phyloP scores from a whole-genome alignment of 1,139 yeast species.

The Entelexis sorbosivorans region DNA sequence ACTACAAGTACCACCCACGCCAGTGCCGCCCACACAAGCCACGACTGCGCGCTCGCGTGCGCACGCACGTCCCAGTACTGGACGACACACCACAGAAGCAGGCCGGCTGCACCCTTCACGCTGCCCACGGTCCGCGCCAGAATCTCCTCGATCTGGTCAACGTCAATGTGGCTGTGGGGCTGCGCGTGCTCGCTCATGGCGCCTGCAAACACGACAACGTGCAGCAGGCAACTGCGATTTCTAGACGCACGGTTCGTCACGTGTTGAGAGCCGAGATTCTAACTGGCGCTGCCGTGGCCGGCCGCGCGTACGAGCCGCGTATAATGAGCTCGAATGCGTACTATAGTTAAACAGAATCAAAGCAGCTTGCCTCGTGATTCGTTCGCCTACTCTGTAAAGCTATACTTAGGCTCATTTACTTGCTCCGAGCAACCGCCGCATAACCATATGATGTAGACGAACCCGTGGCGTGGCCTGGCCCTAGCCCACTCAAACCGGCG shows the following conservation, averaged over 20 bases:
- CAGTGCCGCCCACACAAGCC: slow-evolving; percentile 1
- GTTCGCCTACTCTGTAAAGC: no score
- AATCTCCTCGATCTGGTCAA: slow-evolving; percentile 15
- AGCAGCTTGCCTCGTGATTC: no score
- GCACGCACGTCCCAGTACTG: not conserved
- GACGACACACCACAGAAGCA: slow-evolving; percentile 17
- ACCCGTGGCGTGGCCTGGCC: slow-evolving; percentile 1
- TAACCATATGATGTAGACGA: not conserved
- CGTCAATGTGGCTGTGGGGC: not conserved
- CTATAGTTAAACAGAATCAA: no score
- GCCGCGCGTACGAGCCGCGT: not conserved
- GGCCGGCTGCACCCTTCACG: slow-evolving; percentile 15
- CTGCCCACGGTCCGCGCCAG: slow-evolving; percentile 15
- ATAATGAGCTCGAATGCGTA: no score
- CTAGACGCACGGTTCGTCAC: not conserved
- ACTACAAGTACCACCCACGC: slow-evolving; percentile 10
- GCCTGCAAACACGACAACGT: not conserved
- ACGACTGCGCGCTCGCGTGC: not conserved
- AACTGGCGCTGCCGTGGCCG: not conserved
- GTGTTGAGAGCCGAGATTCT: not conserved
- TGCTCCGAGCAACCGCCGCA: not conserved
- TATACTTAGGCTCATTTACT: no score
- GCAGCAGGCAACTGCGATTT: not conserved
- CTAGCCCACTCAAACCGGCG: not conserved
- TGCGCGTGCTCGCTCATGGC: not conserved